phyloP scores from a whole-genome alignment of 176 grass and related monocot species.

The Musa itinerans region DNA sequence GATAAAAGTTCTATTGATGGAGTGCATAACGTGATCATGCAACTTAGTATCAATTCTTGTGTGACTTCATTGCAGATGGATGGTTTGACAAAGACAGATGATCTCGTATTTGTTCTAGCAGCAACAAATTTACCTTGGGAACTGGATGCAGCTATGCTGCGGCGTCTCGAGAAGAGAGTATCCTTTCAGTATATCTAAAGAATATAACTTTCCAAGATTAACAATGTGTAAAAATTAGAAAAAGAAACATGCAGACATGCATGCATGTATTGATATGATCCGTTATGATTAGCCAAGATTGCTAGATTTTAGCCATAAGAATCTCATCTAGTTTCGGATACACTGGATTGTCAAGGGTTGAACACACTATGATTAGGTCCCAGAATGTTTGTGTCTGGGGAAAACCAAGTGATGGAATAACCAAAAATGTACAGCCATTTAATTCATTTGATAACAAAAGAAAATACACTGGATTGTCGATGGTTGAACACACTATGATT shows the following conservation, averaged over 20 bases:
- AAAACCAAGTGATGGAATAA: too few relatives aligned
- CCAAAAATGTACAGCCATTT: too few relatives aligned
- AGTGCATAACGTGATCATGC: background rate
- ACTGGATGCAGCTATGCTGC: conserved; percentile 87
- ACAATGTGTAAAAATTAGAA: background rate
- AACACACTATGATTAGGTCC: too few relatives aligned
- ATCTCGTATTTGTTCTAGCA: conserved; percentile 89
- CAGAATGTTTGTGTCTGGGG: too few relatives aligned
- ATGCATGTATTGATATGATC: background rate
- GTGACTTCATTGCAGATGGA: conserved; percentile 69
- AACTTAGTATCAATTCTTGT: background rate
- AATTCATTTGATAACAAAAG: too few relatives aligned
- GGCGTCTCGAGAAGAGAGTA: conserved; percentile 83
- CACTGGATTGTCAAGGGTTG: too few relatives aligned
- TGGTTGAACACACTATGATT: too few relatives aligned
- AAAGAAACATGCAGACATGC: background rate
- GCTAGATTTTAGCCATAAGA: background rate
- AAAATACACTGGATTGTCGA: too few relatives aligned
- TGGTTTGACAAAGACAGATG: conserved; percentile 87
- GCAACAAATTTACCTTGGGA: conserved; percentile 97
- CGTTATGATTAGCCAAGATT: background rate
- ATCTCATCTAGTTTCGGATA: background rate
- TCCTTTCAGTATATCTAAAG: conserved; percentile 19
- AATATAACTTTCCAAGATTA: too few relatives aligned
- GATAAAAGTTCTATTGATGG: background rate